Evolutionary conservation across 2,329 filamentous ascomycete genomes (phyloP).

Genomic region (Trichoderma arundinaceum): DNA sequence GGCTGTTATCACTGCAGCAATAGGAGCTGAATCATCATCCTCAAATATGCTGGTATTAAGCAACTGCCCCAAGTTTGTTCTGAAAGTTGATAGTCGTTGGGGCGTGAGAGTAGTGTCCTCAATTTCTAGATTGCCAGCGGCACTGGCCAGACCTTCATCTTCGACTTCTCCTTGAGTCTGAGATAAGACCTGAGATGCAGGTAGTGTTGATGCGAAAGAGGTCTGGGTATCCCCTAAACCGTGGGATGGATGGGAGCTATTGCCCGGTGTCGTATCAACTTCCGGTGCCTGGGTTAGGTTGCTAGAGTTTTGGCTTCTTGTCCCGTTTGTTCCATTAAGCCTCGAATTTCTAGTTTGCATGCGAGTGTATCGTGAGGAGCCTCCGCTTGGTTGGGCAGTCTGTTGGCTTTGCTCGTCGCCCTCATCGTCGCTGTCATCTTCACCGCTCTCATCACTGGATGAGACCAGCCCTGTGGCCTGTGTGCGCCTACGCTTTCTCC

Average conservation of each 20-base stretch:
- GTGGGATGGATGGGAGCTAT: constrained; percentile 46
- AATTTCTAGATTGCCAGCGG: constrained; percentile 51
- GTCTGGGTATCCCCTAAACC: constrained; percentile 54
- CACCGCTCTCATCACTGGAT: constrained; percentile 63
- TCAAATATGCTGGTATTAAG: constrained; percentile 84
- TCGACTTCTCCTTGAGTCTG: constrained; percentile 51
- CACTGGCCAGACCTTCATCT: constrained; percentile 52
- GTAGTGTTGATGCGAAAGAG: constrained; percentile 80
- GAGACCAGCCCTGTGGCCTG: constrained; percentile 59
- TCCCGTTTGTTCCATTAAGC: constrained; percentile 38
- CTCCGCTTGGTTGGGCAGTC: constrained; percentile 55
- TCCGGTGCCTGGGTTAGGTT: constrained; percentile 47
- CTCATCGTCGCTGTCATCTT: constrained; percentile 62
- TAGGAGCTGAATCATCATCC: constrained; percentile 82
- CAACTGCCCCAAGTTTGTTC: constrained; percentile 79
- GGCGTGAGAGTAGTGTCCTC: constrained; percentile 59
- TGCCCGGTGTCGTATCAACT: constrained; percentile 36
- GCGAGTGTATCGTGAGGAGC: constrained; percentile 40
- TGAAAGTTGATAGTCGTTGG: constrained; percentile 74
- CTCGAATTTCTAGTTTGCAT: constrained; percentile 36
- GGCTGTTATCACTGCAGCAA: constrained; percentile 75
- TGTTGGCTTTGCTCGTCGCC: constrained; percentile 63
- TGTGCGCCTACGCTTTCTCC: constrained; percentile 81
- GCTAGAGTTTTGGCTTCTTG: not conserved
- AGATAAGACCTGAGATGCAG: constrained; percentile 70